Conservation (phyloP, 208 protist genomes). For the Porcisia hertigi region DNA sequence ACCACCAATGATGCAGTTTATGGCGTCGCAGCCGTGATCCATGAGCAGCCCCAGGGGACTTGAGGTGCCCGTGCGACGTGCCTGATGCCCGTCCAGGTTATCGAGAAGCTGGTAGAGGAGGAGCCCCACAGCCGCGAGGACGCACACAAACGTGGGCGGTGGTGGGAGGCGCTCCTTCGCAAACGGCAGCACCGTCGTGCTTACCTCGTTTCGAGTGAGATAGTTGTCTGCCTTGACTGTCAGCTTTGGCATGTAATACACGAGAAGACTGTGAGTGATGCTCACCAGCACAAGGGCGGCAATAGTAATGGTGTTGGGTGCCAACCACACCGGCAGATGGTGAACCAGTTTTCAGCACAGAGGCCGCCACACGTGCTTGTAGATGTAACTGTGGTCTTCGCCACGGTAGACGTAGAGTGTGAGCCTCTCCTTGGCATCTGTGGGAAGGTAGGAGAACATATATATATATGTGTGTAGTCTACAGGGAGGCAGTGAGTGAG, state of each 20-base stretch:
- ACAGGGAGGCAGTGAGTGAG: not conserved
- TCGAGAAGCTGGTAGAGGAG: conserved; percentile 92
- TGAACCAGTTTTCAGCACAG: conserved; percentile 46
- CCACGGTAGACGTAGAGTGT: conserved; percentile 68
- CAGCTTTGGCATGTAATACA: conserved; percentile 74
- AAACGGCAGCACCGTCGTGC: conserved; percentile 15
- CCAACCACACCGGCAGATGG: conserved; percentile 72
- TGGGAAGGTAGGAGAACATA: conserved; percentile 52
- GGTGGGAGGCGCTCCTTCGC: conserved; percentile 31
- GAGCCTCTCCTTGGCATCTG: conserved; percentile 42
- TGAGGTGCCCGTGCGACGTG: conserved; percentile 82
- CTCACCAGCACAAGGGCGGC: conserved; percentile 69
- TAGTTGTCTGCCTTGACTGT: conserved; percentile 37
- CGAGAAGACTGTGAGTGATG: conserved; percentile 56
- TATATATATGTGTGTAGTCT: not conserved
- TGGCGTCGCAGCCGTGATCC: conserved; percentile 93
- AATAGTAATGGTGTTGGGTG: conserved; percentile 89
- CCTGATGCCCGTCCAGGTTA: conserved; percentile 95
- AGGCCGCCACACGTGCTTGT: conserved; percentile 72
- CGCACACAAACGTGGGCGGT: conserved; percentile 74
- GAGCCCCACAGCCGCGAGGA: conserved; percentile 50
- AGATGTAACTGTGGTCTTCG: conserved; percentile 76
- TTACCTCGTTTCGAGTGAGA: conserved; percentile 15
- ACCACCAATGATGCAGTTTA: conserved; percentile 74
- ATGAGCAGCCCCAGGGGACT: conserved; percentile 95